A percentile compares a stretch with the other conserved stretches of the same genome.
These are phyloP conservation scores for Vaccinium corymbosum DNA, from an alignment of 148 eudicot genomes.

Conservation along the genomic window DNA sequence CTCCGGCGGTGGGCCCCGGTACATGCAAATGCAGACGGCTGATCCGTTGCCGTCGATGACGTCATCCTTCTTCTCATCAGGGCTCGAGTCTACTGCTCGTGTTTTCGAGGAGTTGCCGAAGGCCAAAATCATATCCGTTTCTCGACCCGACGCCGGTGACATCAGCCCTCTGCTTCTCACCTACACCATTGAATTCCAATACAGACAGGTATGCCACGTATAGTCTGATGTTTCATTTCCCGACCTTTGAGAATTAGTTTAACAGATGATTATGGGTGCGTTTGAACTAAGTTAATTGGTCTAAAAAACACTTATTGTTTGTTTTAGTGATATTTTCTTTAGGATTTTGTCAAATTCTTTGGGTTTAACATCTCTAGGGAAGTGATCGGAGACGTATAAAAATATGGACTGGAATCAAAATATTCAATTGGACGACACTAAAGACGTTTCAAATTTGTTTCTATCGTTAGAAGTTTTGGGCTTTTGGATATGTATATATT, in stretches of 20 bases:
- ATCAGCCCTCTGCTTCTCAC: constrained; percentile 83
- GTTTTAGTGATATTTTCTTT: no score
- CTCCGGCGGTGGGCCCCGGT: constrained; percentile 42
- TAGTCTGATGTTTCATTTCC: background rate
- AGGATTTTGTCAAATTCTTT: no score
- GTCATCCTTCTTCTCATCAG: constrained; percentile 44
- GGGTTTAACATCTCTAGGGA: no score
- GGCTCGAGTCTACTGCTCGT: constrained; percentile 42
- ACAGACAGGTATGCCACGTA: constrained; percentile 49
- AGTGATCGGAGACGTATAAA: no score
- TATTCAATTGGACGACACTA: no score
- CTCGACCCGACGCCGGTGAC: constrained; percentile 89
- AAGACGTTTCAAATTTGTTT: no score
- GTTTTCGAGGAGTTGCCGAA: constrained; percentile 88
- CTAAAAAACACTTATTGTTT: no score
- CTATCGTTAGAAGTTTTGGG: no score
- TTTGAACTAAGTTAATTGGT: no score
- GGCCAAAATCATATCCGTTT: constrained; percentile 67
- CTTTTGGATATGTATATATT: no score
- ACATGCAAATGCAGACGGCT: constrained; percentile 52
- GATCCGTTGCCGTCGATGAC: constrained; percentile 38
- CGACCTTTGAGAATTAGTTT: background rate
- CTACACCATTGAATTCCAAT: constrained; percentile 71
- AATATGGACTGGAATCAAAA: no score
- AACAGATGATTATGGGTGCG: background rate